Evolutionary conservation across 208 protist genomes (phyloP).

Genomic region (Vickermania ingenoplastis): DNA sequence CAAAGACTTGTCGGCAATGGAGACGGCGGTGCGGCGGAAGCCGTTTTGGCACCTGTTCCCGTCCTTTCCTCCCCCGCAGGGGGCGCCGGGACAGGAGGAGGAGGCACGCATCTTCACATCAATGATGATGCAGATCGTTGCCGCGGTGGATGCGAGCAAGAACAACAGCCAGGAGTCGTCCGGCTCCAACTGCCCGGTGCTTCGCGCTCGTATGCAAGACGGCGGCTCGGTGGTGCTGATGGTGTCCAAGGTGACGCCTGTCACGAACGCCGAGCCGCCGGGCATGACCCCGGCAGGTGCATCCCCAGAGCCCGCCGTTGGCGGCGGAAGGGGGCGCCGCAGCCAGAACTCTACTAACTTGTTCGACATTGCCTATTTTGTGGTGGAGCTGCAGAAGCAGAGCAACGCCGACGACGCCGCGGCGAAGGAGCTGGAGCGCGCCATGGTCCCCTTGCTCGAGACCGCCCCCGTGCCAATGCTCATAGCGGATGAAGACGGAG

Average conservation of each 20-base stretch:
- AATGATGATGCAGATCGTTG: not conserved
- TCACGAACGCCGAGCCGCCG: not conserved
- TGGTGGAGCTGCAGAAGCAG: slow-evolving; percentile 11
- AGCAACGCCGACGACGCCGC: not conserved
- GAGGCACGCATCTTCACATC: not conserved
- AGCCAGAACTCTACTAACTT: not conserved
- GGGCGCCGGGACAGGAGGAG: not conserved
- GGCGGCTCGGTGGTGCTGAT: not conserved
- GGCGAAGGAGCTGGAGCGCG: not conserved
- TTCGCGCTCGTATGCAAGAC: not conserved
- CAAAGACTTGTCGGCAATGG: not conserved
- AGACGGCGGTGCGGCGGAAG: not conserved
- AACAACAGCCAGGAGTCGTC: not conserved
- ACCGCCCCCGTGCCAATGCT: slow-evolving; percentile 15
- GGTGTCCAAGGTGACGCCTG: not conserved
- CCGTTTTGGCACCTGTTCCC: slow-evolving; percentile 1
- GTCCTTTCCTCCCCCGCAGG: not conserved
- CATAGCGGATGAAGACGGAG: slow-evolving; percentile 14
- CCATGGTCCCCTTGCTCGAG: slow-evolving; percentile 9
- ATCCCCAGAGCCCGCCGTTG: too few species aligned
- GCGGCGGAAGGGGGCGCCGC: too few species aligned
- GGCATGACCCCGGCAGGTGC: too few species aligned
- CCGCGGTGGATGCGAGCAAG: not conserved
- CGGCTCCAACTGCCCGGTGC: not conserved
- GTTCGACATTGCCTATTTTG: slow-evolving; percentile 6